Conservation (phyloP, 768 basidiomycete genomes). For the Pisolithus sp. region DNA sequence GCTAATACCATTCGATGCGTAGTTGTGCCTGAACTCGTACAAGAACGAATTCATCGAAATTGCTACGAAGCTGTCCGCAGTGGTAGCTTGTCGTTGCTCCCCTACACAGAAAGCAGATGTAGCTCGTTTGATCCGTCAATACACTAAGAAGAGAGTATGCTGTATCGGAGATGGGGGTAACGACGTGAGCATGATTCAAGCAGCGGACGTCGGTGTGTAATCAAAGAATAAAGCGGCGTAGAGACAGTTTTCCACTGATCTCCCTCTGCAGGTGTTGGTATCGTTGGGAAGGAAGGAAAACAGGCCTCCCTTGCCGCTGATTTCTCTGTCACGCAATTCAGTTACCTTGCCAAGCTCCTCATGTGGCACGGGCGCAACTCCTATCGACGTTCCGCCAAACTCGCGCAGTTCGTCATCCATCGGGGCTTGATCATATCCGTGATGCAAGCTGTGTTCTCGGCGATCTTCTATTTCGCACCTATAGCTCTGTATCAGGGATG, state of each 20-base stretch:
- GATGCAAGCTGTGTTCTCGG: conserved; percentile 95
- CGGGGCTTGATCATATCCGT: conserved; percentile 94
- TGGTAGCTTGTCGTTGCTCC: conserved; percentile 96
- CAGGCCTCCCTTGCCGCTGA: conserved; percentile 99
- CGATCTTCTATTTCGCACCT: conserved; percentile 90
- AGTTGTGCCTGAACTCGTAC: conserved; percentile 91
- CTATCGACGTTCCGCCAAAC: conserved; percentile 94
- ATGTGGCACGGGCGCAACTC: conserved; percentile 99
- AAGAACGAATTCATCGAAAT: conserved; percentile 94
- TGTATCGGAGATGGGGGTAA: conserved; percentile 99
- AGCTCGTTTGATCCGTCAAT: conserved; percentile 82
- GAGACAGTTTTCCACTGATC: not conserved
- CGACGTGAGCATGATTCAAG: conserved; percentile 99
- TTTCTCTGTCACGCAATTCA: conserved; percentile 97
- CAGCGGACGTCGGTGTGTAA: conserved; percentile 89
- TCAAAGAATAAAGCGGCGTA: not conserved
- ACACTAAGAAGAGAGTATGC: conserved; percentile 93
- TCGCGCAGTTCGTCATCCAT: conserved; percentile 98
- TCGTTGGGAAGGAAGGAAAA: conserved; percentile 98
- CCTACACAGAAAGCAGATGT: conserved; percentile 99
- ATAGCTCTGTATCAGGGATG: conserved; percentile 98
- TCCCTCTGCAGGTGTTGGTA: conserved; percentile 69
- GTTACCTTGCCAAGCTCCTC: conserved; percentile 88
- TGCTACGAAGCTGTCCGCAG: conserved; percentile 90
- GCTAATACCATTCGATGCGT: conserved; percentile 1